Evolutionary conservation across 139 green algal genomes (phyloP).

Genomic region (Tetraselmis chui): DNA sequence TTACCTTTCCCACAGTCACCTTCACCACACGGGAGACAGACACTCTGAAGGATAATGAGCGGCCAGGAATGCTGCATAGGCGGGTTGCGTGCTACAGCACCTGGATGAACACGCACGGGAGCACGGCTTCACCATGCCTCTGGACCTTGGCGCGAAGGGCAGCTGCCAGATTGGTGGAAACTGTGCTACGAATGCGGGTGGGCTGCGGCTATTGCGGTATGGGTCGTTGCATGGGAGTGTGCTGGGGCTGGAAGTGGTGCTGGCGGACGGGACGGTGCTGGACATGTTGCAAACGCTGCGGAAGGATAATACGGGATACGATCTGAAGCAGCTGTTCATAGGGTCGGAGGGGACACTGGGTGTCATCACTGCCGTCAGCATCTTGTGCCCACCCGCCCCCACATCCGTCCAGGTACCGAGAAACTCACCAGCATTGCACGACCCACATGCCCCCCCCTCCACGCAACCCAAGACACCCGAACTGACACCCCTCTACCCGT

Average conservation of each 20-base stretch:
- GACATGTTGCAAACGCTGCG: conserved; percentile 71
- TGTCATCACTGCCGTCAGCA: conserved; percentile 71
- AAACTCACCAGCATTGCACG: not conserved
- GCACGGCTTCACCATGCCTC: conserved; percentile 72
- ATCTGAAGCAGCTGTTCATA: conserved; percentile 98
- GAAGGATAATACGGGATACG: conserved; percentile 98
- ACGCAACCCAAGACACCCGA: not conserved
- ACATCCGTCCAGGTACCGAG: conserved; percentile 51
- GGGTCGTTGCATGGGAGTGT: conserved; percentile 86
- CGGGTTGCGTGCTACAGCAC: conserved; percentile 74
- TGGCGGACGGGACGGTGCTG: conserved; percentile 79
- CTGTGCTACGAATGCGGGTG: conserved; percentile 94
- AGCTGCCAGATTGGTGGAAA: conserved; percentile 96
- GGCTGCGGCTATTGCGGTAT: conserved; percentile 83
- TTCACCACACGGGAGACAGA: not conserved
- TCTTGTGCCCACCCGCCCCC: conserved; percentile 64
- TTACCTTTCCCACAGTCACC: conserved; percentile 2
- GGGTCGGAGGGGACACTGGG: conserved; percentile 91
- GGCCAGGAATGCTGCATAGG: conserved; percentile 47
- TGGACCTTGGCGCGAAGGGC: conserved; percentile 94
- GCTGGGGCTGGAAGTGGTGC: conserved; percentile 87
- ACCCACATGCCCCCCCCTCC: not conserved
- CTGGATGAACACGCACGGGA: conserved; percentile 57
- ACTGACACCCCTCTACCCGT: not conserved
- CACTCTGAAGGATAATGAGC: not conserved